phyloP scores from a whole-genome alignment of 306 rosid genomes.

The Acacia crassicarpa region DNA sequence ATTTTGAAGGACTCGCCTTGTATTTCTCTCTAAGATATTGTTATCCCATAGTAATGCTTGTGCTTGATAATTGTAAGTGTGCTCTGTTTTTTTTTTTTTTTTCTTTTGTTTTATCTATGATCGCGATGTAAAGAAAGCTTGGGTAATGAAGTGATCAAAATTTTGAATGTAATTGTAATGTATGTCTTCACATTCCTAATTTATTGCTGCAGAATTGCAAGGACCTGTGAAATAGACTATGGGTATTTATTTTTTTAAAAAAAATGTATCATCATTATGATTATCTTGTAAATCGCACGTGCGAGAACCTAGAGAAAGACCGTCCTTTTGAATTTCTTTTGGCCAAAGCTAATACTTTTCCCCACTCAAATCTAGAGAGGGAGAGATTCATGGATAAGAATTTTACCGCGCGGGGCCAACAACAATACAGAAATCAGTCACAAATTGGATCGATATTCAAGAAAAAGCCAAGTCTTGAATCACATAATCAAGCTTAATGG shows the following conservation, averaged over 20 bases:
- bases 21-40: conserved; percentile 35
- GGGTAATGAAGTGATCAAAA: conserved; percentile 43
- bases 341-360: conserved; percentile 41
- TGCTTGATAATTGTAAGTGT: conserved; percentile 35
- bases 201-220: conserved; percentile 8
- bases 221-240: background rate
- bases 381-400: conserved; percentile 48
- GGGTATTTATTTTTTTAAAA: conserved; percentile 4
- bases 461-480: conserved; percentile 32
- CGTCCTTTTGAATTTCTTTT: conserved; percentile 31
- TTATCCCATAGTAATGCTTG: conserved; percentile 37
- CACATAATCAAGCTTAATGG: conserved; percentile 35
- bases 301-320: conserved; percentile 49
- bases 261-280: conserved; percentile 25
- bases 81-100: conserved; percentile 21
- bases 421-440: conserved; percentile 14
- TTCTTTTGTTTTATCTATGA: conserved; percentile 21
- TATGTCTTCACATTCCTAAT: conserved; percentile 25
- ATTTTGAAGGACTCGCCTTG: conserved; percentile 38
- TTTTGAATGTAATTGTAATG: conserved; percentile 33
- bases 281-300: conserved; percentile 42
- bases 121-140: conserved; percentile 42
- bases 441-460: conserved; percentile 42
- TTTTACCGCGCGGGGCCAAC: conserved; percentile 33
- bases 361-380: conserved; percentile 30